Evolutionary conservation across 2,329 filamentous ascomycete species (phyloP), one percentile per base, ranked within the genome.

Genomic region (Catunica adiposa): DNA sequence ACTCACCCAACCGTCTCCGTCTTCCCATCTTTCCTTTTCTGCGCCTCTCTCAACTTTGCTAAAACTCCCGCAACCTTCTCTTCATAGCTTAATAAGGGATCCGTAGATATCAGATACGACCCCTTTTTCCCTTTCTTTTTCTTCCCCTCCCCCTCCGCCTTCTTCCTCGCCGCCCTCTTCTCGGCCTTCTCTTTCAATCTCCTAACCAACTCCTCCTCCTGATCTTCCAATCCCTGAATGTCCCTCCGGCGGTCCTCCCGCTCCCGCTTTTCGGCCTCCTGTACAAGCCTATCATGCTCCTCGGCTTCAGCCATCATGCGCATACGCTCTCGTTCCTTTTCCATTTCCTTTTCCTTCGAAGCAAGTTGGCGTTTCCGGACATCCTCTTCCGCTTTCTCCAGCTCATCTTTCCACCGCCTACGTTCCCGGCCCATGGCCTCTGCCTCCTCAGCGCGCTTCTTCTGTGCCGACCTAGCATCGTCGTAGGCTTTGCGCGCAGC

Each of bases 331-430:
- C 68, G 64, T 59, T 68, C 66, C 53, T 65, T 63, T 58, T 71
- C 69, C 4, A 65, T 63, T 5, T 71, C 60, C 20, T 68, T 64
- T 44, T 64, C 65, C 26, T 66, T 64, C 59, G 72, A 69, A 55
- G 68, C 75, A 34, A 72, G 76, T 69, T 76, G 76, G 59, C 79
- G 71, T 46, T 78, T 70, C 64, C 79, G 82, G 53, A 80, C 72
- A 2, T 82, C 81, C 29, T 77, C 72, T 67, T 95, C 90, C 20
- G 85, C 73, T 25, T 79, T 77, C 69, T 95, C 89, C 53, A 97
- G 71, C 64, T 96, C 89, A 64, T 94, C 88, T 61, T 86, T 85
- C 77, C 94, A 85, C 62, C 80, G 77, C 64, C 85, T 74, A 62
- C 84, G 74, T 67, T 82, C 78, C 51, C 80, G 80, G 62, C 86